These are phyloP conservation scores for Coemansia sp. DNA, from an alignment of 192 early-diverging fungal species.

Conservation along the genomic window DNA sequence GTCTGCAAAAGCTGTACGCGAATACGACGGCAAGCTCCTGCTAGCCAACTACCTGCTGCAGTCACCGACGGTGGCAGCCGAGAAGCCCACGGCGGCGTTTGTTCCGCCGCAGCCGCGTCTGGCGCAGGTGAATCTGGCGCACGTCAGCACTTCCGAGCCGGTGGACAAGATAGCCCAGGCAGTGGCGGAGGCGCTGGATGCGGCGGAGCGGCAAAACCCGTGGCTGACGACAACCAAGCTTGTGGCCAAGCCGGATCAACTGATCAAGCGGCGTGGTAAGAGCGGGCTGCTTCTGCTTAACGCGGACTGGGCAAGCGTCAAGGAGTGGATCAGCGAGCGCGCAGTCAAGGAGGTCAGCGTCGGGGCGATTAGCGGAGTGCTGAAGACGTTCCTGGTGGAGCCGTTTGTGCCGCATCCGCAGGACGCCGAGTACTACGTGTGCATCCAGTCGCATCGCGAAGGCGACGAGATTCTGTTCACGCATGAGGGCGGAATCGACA, in stretches of 20 bases:
- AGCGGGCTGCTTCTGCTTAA: slow-evolving; percentile 91
- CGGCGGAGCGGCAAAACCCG: slow-evolving; percentile 75
- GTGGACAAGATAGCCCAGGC: slow-evolving; percentile 61
- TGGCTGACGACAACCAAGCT: slow-evolving; percentile 80
- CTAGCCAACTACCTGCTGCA: slow-evolving; percentile 85
- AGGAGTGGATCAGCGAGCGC: slow-evolving; percentile 86
- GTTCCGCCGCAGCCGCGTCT: slow-evolving; percentile 70
- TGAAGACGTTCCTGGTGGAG: slow-evolving; percentile 96
- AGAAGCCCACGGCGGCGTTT: slow-evolving; percentile 62
- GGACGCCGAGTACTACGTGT: slow-evolving; percentile 95
- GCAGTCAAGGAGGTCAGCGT: slow-evolving; percentile 87
- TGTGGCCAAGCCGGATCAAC: slow-evolving; percentile 97
- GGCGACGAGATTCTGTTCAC: slow-evolving; percentile 97
- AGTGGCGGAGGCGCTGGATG: slow-evolving; percentile 66
- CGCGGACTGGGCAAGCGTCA: slow-evolving; percentile 83
- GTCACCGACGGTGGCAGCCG: slow-evolving; percentile 62
- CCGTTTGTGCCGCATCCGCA: slow-evolving; percentile 89
- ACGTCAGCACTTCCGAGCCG: slow-evolving; percentile 55
- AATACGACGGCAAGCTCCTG: slow-evolving; percentile 98
- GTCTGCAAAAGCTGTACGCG: slow-evolving; percentile 91
- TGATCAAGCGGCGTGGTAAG: slow-evolving; percentile 98
- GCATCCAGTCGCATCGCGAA: slow-evolving; percentile 93
- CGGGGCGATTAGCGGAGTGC: slow-evolving; percentile 76
- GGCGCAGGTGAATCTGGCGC: slow-evolving; percentile 73
- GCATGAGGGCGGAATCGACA: slow-evolving; percentile 97